Evolutionary conservation across 371 early-diverging fungal genomes (phyloP), one percentile per base, ranked within the genome.

Genomic region (Parasitella parasitica): DNA sequence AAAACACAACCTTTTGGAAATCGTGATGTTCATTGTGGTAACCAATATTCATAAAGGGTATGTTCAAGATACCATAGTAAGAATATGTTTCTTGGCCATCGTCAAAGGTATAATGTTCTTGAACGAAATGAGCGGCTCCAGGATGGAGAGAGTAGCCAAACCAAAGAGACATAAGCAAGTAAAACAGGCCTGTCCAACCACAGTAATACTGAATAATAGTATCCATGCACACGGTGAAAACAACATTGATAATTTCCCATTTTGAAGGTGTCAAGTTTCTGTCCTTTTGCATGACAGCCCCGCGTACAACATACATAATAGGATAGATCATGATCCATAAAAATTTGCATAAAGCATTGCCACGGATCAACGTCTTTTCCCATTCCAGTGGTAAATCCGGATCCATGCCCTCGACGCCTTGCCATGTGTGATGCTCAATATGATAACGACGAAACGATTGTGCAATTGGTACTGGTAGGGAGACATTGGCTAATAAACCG

Each of bases 21-120:
- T 98, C 99, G 81, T 97, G 97, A 82, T 98, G 98, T 82, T 98
- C 98, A 76, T 95, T 97, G 80, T 98, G 98, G 75, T 94, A 94
- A 16, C 94, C 93, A 59, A 95, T 92, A 78, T 93, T 93, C 81
- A 93, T 84, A 66, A 86, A 92, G 38, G 91, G 82, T 39, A 78
- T 57, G 77, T 97, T 98, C 48, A 95, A 80, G 39, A 84, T 74
- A 50, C 97, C 98, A 67, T 98, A 98, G 88, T 98, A 98, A 30
- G 93, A 93, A 78, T 97, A 97, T 0, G 97, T 97, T 73, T 98
- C 98, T 77, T 94, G 94, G 6, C 95, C 97, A 66, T 94, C 91
- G 52, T 85, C 89, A 83, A 94, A 96, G 34, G 94, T 94, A 75
- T 94, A 98, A 78, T 98, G 97, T 83, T 98, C 98, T 80, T 95